Evolutionary conservation across 2,329 filamentous ascomycete species (phyloP).

Genomic region (Venturia pyrina): DNA sequence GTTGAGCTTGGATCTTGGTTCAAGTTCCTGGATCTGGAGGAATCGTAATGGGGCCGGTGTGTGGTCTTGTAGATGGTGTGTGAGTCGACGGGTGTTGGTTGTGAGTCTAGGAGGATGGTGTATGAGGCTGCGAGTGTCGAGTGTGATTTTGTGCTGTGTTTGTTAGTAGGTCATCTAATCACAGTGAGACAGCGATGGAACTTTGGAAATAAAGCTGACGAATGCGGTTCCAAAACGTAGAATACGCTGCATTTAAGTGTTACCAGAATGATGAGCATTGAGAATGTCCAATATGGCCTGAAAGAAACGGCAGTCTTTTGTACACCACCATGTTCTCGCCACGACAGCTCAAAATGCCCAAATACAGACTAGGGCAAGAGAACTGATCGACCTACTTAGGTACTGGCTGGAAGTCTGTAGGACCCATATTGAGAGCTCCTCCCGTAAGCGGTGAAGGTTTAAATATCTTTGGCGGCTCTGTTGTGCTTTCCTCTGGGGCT

Average conservation of each 20-base stretch:
- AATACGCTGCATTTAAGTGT: too few species aligned
- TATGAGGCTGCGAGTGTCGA: slow-evolving; percentile 26
- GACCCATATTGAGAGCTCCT: slow-evolving; percentile 24
- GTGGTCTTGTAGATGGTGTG: slow-evolving; percentile 86
- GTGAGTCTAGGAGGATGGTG: slow-evolving; percentile 43
- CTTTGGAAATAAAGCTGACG: too few species aligned
- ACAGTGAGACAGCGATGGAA: too few species aligned
- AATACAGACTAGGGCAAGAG: not conserved
- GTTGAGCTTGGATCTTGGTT: slow-evolving; percentile 26
- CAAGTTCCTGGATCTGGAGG: slow-evolving; percentile 56
- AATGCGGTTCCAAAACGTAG: too few species aligned
- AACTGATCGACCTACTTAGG: not conserved
- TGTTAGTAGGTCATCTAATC: not conserved
- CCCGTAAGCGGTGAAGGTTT: slow-evolving; percentile 26
- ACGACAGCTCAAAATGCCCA: not conserved
- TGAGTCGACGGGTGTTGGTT: slow-evolving; percentile 42
- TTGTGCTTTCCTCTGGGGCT: slow-evolving; percentile 18
- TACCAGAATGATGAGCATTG: too few species aligned
- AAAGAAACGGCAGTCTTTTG: too few species aligned
- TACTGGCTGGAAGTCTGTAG: slow-evolving; percentile 17
- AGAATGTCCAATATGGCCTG: too few species aligned
- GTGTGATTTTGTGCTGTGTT: not conserved
- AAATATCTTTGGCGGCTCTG: slow-evolving; percentile 15
- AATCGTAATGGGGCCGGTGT: slow-evolving; percentile 58
- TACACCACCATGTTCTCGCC: not conserved